Percentiles rank a stretch among this genome's conserved stretches.
These are phyloP conservation scores for Botrytis tulipae DNA, from an alignment of 2,329 filamentous ascomycete genomes.

Conservation along the genomic window DNA sequence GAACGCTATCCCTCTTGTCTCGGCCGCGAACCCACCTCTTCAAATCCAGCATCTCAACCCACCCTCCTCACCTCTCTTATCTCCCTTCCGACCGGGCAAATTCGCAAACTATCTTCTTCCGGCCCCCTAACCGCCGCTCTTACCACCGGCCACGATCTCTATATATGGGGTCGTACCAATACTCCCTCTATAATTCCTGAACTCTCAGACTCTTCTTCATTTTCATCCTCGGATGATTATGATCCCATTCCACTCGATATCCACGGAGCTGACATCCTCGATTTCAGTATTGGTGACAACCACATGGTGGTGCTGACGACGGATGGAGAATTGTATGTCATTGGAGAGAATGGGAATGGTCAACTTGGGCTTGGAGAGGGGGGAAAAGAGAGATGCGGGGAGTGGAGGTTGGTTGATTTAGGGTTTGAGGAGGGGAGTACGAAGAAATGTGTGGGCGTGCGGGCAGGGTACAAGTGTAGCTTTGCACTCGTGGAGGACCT, in stretches of 20 bases:
- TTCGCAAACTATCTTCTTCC: constrained; percentile 51
- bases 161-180: constrained; percentile 56
- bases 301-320: constrained; percentile 57
- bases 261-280: constrained; percentile 51
- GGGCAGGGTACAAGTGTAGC: constrained; percentile 38
- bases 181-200: constrained; percentile 27
- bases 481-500: constrained; percentile 34
- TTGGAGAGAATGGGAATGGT: constrained; percentile 57
- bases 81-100: constrained; percentile 50
- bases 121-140: constrained; percentile 59
- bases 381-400: constrained; percentile 17
- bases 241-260: constrained; percentile 38
- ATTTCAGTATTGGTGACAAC: constrained; percentile 56
- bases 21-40: constrained; percentile 46
- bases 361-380: constrained; percentile 52
- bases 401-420: constrained; percentile 34
- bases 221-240: constrained; percentile 8
- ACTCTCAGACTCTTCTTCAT: background rate
- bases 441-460: constrained; percentile 32
- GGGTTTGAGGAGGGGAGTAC: constrained; percentile 23
- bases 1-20: constrained; percentile 56
- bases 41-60: constrained; percentile 48
- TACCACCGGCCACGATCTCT: constrained; percentile 56
- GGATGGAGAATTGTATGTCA: constrained; percentile 51
- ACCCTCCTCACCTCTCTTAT: constrained; percentile 49